These are phyloP conservation scores for Monosporascus sp. DNA, from an alignment of 2,329 filamentous ascomycete genomes.

Conservation along the genomic window DNA sequence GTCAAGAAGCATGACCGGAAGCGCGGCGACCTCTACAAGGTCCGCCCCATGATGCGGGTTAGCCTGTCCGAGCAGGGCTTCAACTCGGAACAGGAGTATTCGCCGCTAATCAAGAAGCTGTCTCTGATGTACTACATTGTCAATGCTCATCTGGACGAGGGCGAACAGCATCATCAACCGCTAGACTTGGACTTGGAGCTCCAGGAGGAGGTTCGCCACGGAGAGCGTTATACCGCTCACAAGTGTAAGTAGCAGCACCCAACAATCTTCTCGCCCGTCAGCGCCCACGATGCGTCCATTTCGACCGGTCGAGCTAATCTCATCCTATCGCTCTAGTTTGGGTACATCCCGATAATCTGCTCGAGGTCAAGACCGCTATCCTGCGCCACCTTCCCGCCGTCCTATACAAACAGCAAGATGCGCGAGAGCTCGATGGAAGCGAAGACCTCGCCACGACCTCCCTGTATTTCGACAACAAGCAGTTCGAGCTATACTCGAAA, in stretches of 20 bases:
- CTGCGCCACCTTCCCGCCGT: slow-evolving; percentile 85
- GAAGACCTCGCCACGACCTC: slow-evolving; percentile 91
- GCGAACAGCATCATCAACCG: slow-evolving; percentile 32
- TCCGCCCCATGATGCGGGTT: slow-evolving; percentile 87
- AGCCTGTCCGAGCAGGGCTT: slow-evolving; percentile 84
- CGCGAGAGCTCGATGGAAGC: slow-evolving; percentile 73
- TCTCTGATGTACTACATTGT: slow-evolving; percentile 96
- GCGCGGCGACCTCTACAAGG: slow-evolving; percentile 77
- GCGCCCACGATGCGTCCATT: background rate
- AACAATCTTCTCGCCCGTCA: background rate
- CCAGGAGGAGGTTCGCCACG: slow-evolving; percentile 53
- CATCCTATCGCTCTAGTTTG: slow-evolving; percentile 56
- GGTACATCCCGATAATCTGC: slow-evolving; percentile 91
- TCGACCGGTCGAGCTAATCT: slow-evolving; percentile 12
- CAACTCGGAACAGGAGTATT: slow-evolving; percentile 86
- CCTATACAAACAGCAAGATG: slow-evolving; percentile 83
- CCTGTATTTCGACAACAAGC: slow-evolving; percentile 87
- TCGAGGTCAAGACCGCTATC: slow-evolving; percentile 96
- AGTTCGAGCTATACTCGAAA: slow-evolving; percentile 78
- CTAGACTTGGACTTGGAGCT: slow-evolving; percentile 46
- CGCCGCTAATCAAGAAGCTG: slow-evolving; percentile 81
- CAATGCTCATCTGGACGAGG: slow-evolving; percentile 71
- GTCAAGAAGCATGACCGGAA: slow-evolving; percentile 99
- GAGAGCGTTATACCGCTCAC: slow-evolving; percentile 75
- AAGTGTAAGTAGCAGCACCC: slow-evolving; percentile 61